Base-by-base conservation (phyloP, 2,329 filamentous ascomycete genomes). In the Fusarium nematophilum region DNA sequence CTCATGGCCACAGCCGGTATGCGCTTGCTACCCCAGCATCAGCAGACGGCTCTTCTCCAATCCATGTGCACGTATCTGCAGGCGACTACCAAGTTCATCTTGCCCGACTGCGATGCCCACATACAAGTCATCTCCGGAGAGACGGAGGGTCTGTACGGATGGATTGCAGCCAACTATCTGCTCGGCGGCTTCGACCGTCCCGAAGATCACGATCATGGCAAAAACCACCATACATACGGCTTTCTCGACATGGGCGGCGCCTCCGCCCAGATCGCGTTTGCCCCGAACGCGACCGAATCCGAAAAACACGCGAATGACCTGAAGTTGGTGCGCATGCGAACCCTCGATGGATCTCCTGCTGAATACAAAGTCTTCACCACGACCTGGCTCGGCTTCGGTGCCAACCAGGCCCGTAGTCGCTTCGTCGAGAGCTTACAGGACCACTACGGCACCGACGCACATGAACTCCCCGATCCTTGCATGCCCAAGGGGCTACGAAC, bases 161-260 rank as follows among this genome's bases (percentile, higher is more conserved):
- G 95, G 95, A 90, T 99, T 67, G 94, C 96, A 7, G 91, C 94
- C 47, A 99, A 99, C 72, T 99, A 99, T 71, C 78, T 99, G 25
- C 82, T 99, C 1, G 94, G 93, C 23, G 92, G 93, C 4, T 98
- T 99, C 68, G 91, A 98, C 73, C 81, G 84, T 14, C 89, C 92
- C 0, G 79, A 88, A 44, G 78, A 86, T 11, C 91, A 97, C 68
- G 80, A 86, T 47, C 92, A 97, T 73, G 93, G 92, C 46, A 93
- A 96, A 64, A 86, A 85, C 21, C 95, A 98, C 73, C 91, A 93
- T 70, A 99, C 95, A 0, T 99, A 98, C 74, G 95, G 95, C 1
- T 99, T 99, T 70, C 80, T 99, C 57, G 95, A 99, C 73, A 99
- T 99, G 96, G 95, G 95, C 43, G 95, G 95, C 45, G 95, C 95